Base-by-base conservation (phyloP, 1,284 basidiomycete species). In the Microbotryum saponariae region DNA sequence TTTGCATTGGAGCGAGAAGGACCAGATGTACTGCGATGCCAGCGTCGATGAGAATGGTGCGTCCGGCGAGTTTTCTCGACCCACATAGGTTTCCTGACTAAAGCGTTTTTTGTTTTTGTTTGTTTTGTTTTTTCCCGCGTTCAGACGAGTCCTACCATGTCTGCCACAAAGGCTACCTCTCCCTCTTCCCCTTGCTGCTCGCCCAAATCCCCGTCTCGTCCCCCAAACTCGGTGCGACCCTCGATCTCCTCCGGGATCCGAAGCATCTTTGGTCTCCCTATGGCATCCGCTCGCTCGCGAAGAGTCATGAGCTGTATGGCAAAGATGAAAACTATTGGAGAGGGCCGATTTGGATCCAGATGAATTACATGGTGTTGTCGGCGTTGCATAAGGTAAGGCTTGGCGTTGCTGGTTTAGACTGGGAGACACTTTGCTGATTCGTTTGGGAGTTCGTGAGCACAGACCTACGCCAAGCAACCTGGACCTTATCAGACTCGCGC, bases 311-410 rank as follows among this genome's bases (percentile, higher is more conserved):
- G n/a, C 82, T 87, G 59, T 97, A 91, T 70, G 92, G 91, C 20
- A 79, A 85, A 71, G 92, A 87, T 56, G 93, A 97, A 74, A 89
- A 96, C 76, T 97, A 97, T 76, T 97, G 92, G 92, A 86, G 87
- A 71, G 91, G 92, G 3, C 90, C 93, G 3, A 87, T 97, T 58
- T 97, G 92, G 92, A 82, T 96, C 33, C 92, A 90, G 74, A 91
- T 97, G 86, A 96, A 97, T 76, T 97, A 91, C 73, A 81, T 97
- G 67, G 84, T 85, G 21, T 77, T 97, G 58, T 80, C 83, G 27
- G 84, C 90, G 8, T 76, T 96, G 61, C 79, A 89, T 73, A 86
- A 85, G 75, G 89, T 88, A 51, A 60, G 76, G 68, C 2, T 25
- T 42, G 14, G 18, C 21, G 18, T 33, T 27, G 42, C 23, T 12